Percentiles rank a stretch among this genome's conserved stretches.
Evolutionary conservation across 1,139 yeast genomes (phyloP).

Genomic region (Taphrina pruni): DNA sequence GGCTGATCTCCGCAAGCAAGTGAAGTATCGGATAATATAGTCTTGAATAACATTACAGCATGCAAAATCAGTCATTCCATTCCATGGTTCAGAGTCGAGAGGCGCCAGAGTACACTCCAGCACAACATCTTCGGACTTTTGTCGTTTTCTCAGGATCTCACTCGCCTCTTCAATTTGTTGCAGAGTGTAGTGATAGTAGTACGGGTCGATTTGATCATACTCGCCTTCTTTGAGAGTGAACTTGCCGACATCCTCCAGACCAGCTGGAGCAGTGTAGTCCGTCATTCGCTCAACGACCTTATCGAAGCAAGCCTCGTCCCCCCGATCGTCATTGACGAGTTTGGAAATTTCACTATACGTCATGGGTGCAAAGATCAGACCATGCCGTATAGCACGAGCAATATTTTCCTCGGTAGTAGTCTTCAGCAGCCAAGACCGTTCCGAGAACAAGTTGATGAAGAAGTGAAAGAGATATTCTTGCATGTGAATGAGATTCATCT

Average conservation of each 20-base stretch:
- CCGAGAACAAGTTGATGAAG: conserved; percentile 71
- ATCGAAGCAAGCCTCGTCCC: conserved; percentile 76
- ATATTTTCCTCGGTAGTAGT: conserved; percentile 60
- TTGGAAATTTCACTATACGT: conserved; percentile 72
- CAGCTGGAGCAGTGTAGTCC: conserved; percentile 66
- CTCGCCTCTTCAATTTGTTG: conserved; percentile 80
- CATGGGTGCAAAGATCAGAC: conserved; percentile 74
- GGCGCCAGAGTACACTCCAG: conserved; percentile 44
- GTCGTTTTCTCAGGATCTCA: conserved; percentile 59
- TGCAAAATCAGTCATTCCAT: conserved; percentile 27
- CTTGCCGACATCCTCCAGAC: conserved; percentile 68
- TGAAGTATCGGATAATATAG: conserved; percentile 22
- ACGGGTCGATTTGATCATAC: conserved; percentile 70
- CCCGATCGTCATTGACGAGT: conserved; percentile 75
- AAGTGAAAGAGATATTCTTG: conserved; percentile 80
- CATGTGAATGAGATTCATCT: conserved; percentile 60
- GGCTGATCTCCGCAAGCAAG: conserved; percentile 10
- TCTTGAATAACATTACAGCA: conserved; percentile 8
- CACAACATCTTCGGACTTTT: conserved; percentile 46
- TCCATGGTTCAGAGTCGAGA: conserved; percentile 19
- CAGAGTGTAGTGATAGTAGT: conserved; percentile 75
- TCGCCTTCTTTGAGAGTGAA: conserved; percentile 69
- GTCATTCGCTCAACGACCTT: conserved; percentile 66
- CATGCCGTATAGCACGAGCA: conserved; percentile 74
- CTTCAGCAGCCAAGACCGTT: conserved; percentile 66